Conservation (phyloP, 2,329 filamentous ascomycete species). For the Neofusicoccum cordaticola region DNA sequence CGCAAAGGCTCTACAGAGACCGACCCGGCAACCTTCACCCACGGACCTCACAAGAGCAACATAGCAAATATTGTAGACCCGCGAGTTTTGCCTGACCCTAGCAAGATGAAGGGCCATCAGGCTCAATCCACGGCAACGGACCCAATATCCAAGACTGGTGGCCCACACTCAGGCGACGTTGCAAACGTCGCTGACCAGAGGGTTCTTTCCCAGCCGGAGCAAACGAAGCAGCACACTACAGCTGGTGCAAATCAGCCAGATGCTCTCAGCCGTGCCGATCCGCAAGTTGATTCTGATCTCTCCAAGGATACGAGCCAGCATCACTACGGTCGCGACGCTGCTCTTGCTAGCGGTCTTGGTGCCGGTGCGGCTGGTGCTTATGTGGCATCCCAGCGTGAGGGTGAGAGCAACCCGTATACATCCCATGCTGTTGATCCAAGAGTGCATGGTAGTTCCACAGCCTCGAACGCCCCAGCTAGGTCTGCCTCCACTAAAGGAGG, state of each 20-base stretch:
- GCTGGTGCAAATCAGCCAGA: slow-evolving; percentile 25
- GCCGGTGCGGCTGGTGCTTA: slow-evolving; percentile 15
- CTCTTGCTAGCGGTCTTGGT: slow-evolving; percentile 23
- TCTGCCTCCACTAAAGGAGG: background rate
- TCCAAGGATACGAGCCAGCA: slow-evolving; percentile 18
- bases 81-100: slow-evolving; percentile 10
- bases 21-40: slow-evolving; percentile 5
- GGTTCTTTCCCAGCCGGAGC: slow-evolving; percentile 26
- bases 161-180: slow-evolving; percentile 27
- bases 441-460: background rate
- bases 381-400: background rate
- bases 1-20: background rate
- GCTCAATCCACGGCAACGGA: slow-evolving; percentile 14
- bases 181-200: slow-evolving; percentile 25
- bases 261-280: slow-evolving; percentile 28
- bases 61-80: slow-evolving; percentile 13
- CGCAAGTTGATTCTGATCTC: slow-evolving; percentile 25
- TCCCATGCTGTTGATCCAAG: background rate
- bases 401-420: slow-evolving; percentile 8
- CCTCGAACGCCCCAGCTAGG: background rate
- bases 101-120: slow-evolving; percentile 11
- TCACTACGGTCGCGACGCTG: slow-evolving; percentile 27
- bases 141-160: slow-evolving; percentile 25
- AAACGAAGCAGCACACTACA: slow-evolving; percentile 26
- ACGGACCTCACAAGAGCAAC: slow-evolving; percentile 13